A percentile compares a stretch with the other conserved stretches of the same genome.
Evolutionary conservation across 1,139 yeast genomes (phyloP).

Genomic region (Pichia sp.): DNA sequence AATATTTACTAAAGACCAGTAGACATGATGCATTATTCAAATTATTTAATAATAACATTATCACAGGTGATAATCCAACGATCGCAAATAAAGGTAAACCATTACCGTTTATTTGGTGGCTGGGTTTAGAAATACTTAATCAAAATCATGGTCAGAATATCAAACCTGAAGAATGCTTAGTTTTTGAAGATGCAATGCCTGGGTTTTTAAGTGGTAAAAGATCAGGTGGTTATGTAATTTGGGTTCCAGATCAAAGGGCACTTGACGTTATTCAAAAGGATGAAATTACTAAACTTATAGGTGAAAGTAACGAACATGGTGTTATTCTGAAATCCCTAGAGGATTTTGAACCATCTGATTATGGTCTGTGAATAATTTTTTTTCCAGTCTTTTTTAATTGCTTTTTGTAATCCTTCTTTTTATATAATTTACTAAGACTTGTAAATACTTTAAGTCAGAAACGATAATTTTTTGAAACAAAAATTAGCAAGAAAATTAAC

Average conservation of each 20-base stretch:
- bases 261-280: conserved; percentile 37
- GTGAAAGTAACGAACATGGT: conserved; percentile 40
- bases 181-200: conserved; percentile 92
- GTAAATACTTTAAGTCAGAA: too few species aligned
- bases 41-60: conserved; percentile 59
- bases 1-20: conserved; percentile 60
- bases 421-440: too few species aligned
- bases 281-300: conserved; percentile 38
- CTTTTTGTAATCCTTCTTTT: too few species aligned
- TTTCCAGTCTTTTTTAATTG: too few species aligned
- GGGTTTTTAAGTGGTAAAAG: conserved; percentile 81
- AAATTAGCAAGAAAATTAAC: too few species aligned
- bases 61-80: conserved; percentile 84
- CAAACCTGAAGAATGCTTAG: conserved; percentile 68
- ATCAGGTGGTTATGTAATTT: conserved; percentile 79
- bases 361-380: conserved; percentile 28
- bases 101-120: conserved; percentile 83
- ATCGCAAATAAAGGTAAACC: conserved; percentile 89
- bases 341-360: conserved; percentile 50
- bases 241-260: conserved; percentile 79
- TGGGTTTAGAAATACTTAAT: conserved; percentile 48
- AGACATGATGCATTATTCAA: conserved; percentile 59
- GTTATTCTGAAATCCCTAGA: conserved; percentile 47
- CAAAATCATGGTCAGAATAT: conserved; percentile 37
- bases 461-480: too few species aligned